These are phyloP conservation scores for Aristolochia californica DNA, from an alignment of 164 flowering plant species.

Conservation along the genomic window DNA sequence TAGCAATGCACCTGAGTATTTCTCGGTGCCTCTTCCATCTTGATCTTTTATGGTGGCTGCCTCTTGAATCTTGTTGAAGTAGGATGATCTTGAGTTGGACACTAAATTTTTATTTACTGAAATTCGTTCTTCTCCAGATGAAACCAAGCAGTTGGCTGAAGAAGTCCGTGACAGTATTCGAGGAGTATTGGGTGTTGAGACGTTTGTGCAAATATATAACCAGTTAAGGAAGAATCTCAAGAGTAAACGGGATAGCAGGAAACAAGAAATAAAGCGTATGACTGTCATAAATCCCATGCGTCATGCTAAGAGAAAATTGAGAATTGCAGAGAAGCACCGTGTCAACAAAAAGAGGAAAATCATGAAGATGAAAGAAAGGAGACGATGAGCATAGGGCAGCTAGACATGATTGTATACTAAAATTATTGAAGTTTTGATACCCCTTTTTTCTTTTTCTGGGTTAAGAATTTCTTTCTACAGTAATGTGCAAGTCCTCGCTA, in stretches of 20 bases:
- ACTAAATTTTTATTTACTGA: background rate
- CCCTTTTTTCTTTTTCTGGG: no score
- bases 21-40: background rate
- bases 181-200: constrained; percentile 36
- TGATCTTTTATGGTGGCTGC: background rate
- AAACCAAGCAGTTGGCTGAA: constrained; percentile 62
- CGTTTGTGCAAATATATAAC: constrained; percentile 36
- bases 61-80: no score
- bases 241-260: constrained; percentile 69
- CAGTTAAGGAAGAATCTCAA: constrained; percentile 53
- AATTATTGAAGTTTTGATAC: no score
- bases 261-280: constrained; percentile 55
- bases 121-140: constrained; percentile 36
- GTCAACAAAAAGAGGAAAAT: constrained; percentile 78
- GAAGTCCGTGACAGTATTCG: constrained; percentile 37
- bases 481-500: no score
- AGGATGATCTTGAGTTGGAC: no score
- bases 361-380: constrained; percentile 53
- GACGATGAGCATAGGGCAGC: constrained; percentile 25
- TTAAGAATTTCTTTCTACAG: no score
- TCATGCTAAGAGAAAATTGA: constrained; percentile 76
- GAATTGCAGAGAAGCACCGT: constrained; percentile 51
- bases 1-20: background rate
- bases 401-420: no score
- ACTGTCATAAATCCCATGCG: constrained; percentile 72